A percentile compares a stretch with the other conserved stretches of the same genome.
Evolutionary conservation across 345 rosid genomes (phyloP).

Genomic region (Cardamine occulta): DNA sequence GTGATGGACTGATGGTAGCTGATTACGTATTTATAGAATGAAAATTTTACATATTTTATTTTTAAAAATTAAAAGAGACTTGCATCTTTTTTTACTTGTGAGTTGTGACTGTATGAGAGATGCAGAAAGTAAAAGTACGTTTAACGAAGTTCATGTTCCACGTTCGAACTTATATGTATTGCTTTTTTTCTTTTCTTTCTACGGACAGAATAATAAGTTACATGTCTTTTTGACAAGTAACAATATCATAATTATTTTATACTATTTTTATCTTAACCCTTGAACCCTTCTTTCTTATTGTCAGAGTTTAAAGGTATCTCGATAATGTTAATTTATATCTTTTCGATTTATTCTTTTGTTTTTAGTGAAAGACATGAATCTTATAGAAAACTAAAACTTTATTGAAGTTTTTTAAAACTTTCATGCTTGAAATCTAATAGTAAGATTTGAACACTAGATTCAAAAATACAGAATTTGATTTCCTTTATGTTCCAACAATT

Average conservation of each 20-base stretch:
- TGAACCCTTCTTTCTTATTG: conserved; percentile 13
- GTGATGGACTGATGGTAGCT: conserved; percentile 29
- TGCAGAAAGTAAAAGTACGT: conserved; percentile 29
- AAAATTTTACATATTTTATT: not conserved
- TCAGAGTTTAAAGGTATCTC: conserved; percentile 28
- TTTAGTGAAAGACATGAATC: conserved; percentile 4
- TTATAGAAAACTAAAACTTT: not conserved
- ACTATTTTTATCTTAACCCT: not conserved
- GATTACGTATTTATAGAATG: conserved; percentile 35
- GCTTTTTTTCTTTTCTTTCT: not conserved
- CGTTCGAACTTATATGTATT: conserved; percentile 20
- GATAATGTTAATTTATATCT: conserved; percentile 9
- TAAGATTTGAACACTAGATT: not conserved
- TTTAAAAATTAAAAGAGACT: not conserved
- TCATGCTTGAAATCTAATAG: not conserved
- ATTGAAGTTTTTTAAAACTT: not conserved
- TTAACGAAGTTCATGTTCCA: conserved; percentile 31
- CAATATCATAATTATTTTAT: conserved; percentile 4
- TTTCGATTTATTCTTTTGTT: conserved; percentile 24
- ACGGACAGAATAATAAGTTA: conserved; percentile 16
- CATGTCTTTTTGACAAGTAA: conserved; percentile 24
- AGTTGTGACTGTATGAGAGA: not conserved
- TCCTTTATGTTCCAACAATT: not conserved
- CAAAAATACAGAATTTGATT: not conserved
- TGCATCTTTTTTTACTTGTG: conserved; percentile 23